Evolutionary conservation across 2,329 filamentous ascomycete genomes (phyloP), one percentile per base, ranked within the genome.

Genomic region (Apiospora arundinis): DNA sequence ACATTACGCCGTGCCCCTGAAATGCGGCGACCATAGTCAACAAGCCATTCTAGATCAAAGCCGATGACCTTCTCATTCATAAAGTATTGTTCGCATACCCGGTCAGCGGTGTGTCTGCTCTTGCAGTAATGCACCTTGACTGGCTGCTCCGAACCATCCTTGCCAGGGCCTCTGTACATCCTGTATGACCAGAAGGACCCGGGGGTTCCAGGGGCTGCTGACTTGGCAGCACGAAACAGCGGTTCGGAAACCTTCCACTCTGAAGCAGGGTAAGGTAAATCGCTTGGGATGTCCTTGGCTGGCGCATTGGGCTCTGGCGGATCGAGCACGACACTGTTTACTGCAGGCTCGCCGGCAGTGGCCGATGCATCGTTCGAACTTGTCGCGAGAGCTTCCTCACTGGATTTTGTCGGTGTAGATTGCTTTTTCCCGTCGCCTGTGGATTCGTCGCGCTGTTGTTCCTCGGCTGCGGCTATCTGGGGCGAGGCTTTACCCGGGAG

Each of bases 1-100:
- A 97, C 89, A 73, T 95, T 94, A 69, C 87, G 85, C 74, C 92
- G 92, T 4, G 91, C 82, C 3, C 86, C 84, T 2, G 85, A 79
- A 9, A 74, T 76, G 25, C 79, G 84, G 7, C 78, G 0, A 89
- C 85, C 7, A 45, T 45, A 45, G 16, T 87, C 83, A 1, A 84
- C 74, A 69, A 90, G 86, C 95, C 95, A 98, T 83, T 98, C 95
- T 73, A 98, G 87, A 77, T 98, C 95, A 73, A 98, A 94, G 0
- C 95, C 95, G n/a, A 98, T 80, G 2, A 97, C 82, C 49, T 89
- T 85, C 77, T 96, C 90, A 37, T 87, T 75, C 49, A 91, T 78
- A 75, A 98, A 97, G 71, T 92, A 86, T 71, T 88, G 81, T 23
- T 89, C 84, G 72, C 90, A 85, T 9, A 93, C 87, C 7, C 84